Evolutionary conservation across 1,284 basidiomycete genomes (phyloP).

Genomic region (Cryptococcus sp.): DNA sequence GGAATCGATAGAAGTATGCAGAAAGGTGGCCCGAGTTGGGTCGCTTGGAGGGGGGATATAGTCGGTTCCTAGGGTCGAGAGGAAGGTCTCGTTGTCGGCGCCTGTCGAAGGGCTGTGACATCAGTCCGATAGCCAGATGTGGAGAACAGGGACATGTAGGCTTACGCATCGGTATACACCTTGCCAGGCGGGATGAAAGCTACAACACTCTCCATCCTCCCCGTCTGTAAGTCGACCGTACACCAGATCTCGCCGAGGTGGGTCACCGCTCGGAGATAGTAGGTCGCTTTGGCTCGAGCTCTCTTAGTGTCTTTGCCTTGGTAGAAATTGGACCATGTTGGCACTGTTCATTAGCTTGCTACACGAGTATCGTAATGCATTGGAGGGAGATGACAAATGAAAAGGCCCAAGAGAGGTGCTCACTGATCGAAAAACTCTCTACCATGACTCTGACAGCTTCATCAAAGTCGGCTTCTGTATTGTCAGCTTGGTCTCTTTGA

Average conservation of each 20-base stretch:
- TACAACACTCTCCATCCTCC: neutral
- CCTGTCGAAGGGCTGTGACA: neutral
- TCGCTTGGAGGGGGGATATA: neutral
- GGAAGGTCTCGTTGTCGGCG: neutral
- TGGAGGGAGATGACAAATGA: neutral
- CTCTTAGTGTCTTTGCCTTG: neutral
- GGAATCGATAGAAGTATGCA: neutral
- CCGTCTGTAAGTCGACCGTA: neutral
- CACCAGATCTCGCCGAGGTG: constrained; percentile 1
- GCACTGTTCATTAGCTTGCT: neutral
- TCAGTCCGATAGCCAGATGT: neutral
- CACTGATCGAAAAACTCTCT: neutral
- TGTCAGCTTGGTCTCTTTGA: too few species aligned
- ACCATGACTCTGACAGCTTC: neutral
- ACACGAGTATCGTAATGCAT: neutral
- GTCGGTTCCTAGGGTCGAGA: neutral
- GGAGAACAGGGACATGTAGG: neutral
- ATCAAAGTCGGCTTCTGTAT: neutral
- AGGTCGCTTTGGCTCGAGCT: neutral
- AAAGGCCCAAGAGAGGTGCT: too few species aligned
- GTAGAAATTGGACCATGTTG: neutral
- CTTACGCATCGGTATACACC: neutral
- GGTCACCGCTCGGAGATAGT: neutral
- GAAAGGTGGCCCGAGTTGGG: neutral
- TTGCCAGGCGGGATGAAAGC: neutral